These are phyloP conservation scores for Naematelia aurantialba DNA, from an alignment of 768 basidiomycete species.

Conservation along the genomic window DNA sequence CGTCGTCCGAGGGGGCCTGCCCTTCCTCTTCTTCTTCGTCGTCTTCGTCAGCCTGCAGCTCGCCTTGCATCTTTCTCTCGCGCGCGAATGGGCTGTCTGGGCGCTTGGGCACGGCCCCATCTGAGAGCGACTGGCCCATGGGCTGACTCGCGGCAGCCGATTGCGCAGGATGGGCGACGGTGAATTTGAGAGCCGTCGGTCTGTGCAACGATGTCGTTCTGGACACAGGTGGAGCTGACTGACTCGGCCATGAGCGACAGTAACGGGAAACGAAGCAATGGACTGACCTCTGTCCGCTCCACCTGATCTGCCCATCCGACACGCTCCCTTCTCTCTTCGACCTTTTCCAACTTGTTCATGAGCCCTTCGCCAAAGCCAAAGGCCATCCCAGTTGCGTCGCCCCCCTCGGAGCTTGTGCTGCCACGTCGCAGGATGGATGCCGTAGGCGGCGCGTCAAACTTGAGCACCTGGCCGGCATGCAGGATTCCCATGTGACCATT, in stretches of 20 bases:
- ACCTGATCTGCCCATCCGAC: no score
- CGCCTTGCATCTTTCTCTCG: constrained; percentile 10
- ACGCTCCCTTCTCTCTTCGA: constrained; percentile 30
- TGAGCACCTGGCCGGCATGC: no score
- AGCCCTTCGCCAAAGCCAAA: constrained; percentile 8
- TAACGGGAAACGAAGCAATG: background rate
- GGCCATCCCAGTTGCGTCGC: constrained; percentile 11
- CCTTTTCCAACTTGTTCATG: constrained; percentile 15
- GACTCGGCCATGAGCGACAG: background rate
- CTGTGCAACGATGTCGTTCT: background rate
- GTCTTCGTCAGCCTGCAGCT: constrained; percentile 1
- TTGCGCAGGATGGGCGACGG: constrained; percentile 15
- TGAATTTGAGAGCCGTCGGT: constrained; percentile 18
- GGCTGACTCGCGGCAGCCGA: constrained; percentile 1
- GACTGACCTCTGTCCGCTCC: constrained; percentile 13
- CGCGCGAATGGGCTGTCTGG: constrained; percentile 1
- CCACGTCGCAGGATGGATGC: constrained; percentile 26
- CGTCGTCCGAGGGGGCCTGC: constrained; percentile 13
- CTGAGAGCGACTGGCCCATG: constrained; percentile 6
- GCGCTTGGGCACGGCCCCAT: no score
- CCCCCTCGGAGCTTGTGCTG: constrained; percentile 17
- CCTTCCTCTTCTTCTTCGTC: constrained; percentile 19
- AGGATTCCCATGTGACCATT: no score
- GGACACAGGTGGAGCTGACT: background rate
- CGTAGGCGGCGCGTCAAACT: no score